Conservation (phyloP, 2,329 filamentous ascomycete genomes). For the Tolypocladium cylindrosporum region DNA sequence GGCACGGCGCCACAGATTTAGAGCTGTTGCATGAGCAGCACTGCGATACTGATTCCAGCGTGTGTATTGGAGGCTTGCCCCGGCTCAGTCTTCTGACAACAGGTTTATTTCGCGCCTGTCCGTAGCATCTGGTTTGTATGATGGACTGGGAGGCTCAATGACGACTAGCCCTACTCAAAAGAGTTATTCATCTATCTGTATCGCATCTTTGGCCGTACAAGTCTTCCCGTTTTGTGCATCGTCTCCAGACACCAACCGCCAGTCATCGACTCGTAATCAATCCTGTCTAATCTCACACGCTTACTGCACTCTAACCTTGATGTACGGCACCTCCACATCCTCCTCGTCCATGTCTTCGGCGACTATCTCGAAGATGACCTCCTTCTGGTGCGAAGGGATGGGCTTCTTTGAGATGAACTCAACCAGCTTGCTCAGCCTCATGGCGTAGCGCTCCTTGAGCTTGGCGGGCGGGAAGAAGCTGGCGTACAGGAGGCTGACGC, state of each 20-base stretch:
- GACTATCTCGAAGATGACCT: constrained; percentile 93
- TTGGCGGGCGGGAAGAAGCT: constrained; percentile 75
- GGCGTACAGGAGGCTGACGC: constrained; percentile 88
- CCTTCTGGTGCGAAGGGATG: constrained; percentile 84
- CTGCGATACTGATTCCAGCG: no score
- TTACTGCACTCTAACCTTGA: constrained; percentile 66
- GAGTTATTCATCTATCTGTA: neutral
- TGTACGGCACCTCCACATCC: constrained; percentile 94
- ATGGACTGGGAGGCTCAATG: neutral
- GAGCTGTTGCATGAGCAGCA: no score
- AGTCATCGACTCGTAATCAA: constrained; percentile 5
- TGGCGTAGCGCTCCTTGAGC: constrained; percentile 68
- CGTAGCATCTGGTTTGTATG: neutral
- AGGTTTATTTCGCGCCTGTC: neutral
- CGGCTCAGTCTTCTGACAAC: no score
- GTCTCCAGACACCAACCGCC: neutral
- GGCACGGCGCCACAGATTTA: no score
- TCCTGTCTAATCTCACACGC: neutral
- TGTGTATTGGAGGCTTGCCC: no score
- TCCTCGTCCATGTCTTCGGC: constrained; percentile 81
- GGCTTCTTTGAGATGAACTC: constrained; percentile 86
- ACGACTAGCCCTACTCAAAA: neutral
- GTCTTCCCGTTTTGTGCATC: neutral
- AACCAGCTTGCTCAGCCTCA: constrained; percentile 84
- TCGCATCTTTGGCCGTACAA: neutral